Conservation (phyloP, 2,329 filamentous ascomycete genomes). For the Passalora sequoiae region DNA sequence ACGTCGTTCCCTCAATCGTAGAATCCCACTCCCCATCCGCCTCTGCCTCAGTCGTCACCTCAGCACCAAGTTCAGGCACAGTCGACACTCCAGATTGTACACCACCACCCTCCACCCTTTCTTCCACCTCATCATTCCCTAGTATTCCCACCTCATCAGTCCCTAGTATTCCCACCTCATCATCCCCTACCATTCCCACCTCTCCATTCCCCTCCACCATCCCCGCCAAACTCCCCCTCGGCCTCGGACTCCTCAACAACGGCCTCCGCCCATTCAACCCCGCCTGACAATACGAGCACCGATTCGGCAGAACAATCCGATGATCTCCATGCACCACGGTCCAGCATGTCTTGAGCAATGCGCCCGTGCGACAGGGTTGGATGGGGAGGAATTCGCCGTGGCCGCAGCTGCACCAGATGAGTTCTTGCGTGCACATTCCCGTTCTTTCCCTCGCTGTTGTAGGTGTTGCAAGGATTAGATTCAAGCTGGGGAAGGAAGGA, state of each 20-base stretch:
- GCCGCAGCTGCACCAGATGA: slow-evolving; percentile 33
- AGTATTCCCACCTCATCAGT: background rate
- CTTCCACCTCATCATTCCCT: background rate
- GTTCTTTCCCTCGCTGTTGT: too few species aligned
- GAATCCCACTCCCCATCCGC: background rate
- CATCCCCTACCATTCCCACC: background rate
- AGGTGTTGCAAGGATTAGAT: background rate
- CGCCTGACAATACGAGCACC: slow-evolving; percentile 29
- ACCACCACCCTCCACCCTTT: background rate
- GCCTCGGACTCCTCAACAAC: slow-evolving; percentile 17
- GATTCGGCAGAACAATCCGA: slow-evolving; percentile 18
- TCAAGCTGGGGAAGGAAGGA: background rate
- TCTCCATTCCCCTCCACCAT: slow-evolving; percentile 8
- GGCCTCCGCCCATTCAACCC: slow-evolving; percentile 18
- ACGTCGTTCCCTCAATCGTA: background rate
- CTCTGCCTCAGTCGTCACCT: background rate
- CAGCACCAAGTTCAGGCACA: background rate
- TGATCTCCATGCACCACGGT: slow-evolving; percentile 29
- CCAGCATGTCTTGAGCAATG: slow-evolving; percentile 22
- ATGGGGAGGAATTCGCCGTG: slow-evolving; percentile 33
- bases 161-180: background rate
- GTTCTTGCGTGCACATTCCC: slow-evolving; percentile 34
- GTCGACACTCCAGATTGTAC: background rate
- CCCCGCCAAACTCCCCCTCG: slow-evolving; percentile 10
- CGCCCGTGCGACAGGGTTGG: slow-evolving; percentile 20